Percentiles rank a stretch among this genome's conserved stretches.
phyloP scores from a whole-genome alignment of 495 filamentous ascomycete genomes.

The Podospora sp. region DNA sequence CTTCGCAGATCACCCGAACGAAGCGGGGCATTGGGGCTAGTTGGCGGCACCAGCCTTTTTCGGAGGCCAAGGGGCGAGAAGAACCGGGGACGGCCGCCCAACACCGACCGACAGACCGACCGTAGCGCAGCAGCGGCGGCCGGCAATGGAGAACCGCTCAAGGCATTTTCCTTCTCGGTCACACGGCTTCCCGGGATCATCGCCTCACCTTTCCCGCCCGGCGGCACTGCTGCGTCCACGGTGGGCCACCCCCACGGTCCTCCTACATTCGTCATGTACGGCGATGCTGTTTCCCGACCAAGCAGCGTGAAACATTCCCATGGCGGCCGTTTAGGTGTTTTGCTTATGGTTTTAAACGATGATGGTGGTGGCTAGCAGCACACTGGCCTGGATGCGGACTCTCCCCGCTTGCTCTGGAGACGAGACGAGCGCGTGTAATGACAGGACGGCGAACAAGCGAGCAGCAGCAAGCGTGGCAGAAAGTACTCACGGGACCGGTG shows the following conservation, averaged over 20 bases:
- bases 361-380: background rate
- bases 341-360: background rate
- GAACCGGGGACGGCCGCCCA: background rate
- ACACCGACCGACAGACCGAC: conserved; percentile 4
- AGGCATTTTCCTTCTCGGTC: background rate
- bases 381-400: background rate
- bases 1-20: background rate
- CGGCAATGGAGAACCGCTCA: background rate
- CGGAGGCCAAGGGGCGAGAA: background rate
- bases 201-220: conserved; percentile 13
- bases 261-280: conserved; percentile 21
- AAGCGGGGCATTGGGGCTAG: background rate
- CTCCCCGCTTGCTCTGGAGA: background rate
- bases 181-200: conserved; percentile 16
- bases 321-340: conserved; percentile 17
- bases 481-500: background rate
- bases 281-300: conserved; percentile 23
- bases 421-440: background rate
- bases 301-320: conserved; percentile 29
- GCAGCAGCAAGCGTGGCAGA: background rate
- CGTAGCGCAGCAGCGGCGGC: background rate
- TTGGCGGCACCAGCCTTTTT: conserved; percentile 3
- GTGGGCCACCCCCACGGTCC: conserved; percentile 14
- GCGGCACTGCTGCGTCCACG: conserved; percentile 4
- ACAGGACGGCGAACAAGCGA: background rate